These are phyloP conservation scores for Xylaria telfairii DNA, from an alignment of 495 filamentous ascomycete genomes.

Conservation along the genomic window DNA sequence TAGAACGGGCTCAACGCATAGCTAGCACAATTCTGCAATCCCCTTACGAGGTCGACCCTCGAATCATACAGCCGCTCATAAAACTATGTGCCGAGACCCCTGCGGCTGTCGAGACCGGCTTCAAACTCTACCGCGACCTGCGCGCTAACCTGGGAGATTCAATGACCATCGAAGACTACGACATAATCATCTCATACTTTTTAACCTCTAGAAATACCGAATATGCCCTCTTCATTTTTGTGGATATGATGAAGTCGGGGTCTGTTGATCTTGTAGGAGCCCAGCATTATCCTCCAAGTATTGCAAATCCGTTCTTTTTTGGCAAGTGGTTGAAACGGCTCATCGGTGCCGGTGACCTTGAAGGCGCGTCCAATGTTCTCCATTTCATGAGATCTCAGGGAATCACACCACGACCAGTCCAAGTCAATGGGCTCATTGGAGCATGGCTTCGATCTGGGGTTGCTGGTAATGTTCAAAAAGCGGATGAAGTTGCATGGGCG, in stretches of 20 bases:
- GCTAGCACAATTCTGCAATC: constrained; percentile 63
- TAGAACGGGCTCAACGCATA: constrained; percentile 68
- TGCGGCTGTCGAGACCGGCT: constrained; percentile 58
- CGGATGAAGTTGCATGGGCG: constrained; percentile 73
- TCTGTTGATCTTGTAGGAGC: constrained; percentile 49
- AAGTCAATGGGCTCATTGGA: constrained; percentile 77
- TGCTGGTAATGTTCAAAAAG: constrained; percentile 59
- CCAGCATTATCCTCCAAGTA: constrained; percentile 61
- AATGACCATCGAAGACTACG: constrained; percentile 79
- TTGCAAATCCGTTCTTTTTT: constrained; percentile 80
- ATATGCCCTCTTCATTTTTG: constrained; percentile 74
- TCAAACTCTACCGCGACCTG: constrained; percentile 69
- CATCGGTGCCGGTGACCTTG: constrained; percentile 72
- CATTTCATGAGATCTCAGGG: constrained; percentile 70
- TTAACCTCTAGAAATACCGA: constrained; percentile 64
- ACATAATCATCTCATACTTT: constrained; percentile 67
- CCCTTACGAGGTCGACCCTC: constrained; percentile 54
- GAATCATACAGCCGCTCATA: constrained; percentile 73
- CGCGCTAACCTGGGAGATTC: constrained; percentile 61
- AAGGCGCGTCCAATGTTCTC: constrained; percentile 71
- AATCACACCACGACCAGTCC: constrained; percentile 67
- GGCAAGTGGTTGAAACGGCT: constrained; percentile 83
- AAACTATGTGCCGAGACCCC: constrained; percentile 48
- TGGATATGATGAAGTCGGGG: constrained; percentile 81
- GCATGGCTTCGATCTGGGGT: constrained; percentile 71